Evolutionary conservation across 2,329 filamentous ascomycete genomes (phyloP).

Genomic region (Hypoxylon sp.): DNA sequence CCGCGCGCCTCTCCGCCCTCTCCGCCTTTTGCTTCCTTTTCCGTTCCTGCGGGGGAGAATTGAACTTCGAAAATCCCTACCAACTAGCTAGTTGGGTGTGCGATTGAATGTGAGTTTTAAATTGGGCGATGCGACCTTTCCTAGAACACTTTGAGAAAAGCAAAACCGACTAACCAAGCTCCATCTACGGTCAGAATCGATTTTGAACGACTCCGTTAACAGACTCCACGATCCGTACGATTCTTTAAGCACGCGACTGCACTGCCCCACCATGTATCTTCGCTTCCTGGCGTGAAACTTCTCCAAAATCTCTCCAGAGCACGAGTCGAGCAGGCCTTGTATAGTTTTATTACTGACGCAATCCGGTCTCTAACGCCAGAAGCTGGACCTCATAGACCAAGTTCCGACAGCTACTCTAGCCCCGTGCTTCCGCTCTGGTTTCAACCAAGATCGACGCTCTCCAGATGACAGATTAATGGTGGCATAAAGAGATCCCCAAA

Average conservation of each 20-base stretch:
- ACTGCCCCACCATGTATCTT: slow-evolving; percentile 32
- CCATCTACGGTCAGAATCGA: slow-evolving; percentile 33
- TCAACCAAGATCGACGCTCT: slow-evolving; percentile 41
- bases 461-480: slow-evolving; percentile 40
- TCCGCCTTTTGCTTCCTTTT: slow-evolving; percentile 7
- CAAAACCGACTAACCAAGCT: slow-evolving; percentile 39
- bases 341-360: slow-evolving; percentile 30
- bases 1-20: slow-evolving; percentile 13
- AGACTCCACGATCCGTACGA: slow-evolving; percentile 26
- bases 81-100: slow-evolving; percentile 1
- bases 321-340: slow-evolving; percentile 30
- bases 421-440: slow-evolving; percentile 39
- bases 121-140: slow-evolving; percentile 21
- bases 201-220: slow-evolving; percentile 38
- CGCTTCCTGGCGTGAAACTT: slow-evolving; percentile 29
- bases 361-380: slow-evolving; percentile 28
- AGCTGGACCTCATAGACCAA: slow-evolving; percentile 26
- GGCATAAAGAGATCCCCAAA: slow-evolving; percentile 43
- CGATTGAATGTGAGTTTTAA: slow-evolving; percentile 27
- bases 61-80: slow-evolving; percentile 18
- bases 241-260: slow-evolving; percentile 38
- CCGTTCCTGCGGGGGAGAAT: slow-evolving; percentile 17
- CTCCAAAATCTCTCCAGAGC: slow-evolving; percentile 17
- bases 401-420: slow-evolving; percentile 29
- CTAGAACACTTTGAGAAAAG: slow-evolving; percentile 13